These are phyloP conservation scores for Sporothrix curviconia DNA, from an alignment of 2,329 filamentous ascomycete species.

Conservation along the genomic window DNA sequence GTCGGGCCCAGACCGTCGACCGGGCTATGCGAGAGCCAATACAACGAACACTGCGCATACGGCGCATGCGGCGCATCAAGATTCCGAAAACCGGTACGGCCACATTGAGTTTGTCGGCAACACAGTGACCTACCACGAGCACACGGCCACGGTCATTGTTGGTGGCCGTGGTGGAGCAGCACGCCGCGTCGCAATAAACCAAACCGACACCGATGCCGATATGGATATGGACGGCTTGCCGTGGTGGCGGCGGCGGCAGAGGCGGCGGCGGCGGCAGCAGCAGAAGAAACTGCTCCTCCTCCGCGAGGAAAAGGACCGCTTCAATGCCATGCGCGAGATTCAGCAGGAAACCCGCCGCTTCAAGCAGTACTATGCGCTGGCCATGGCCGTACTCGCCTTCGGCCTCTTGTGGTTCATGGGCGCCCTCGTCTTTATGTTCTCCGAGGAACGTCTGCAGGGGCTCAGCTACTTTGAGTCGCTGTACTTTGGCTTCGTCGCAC, in stretches of 20 bases:
- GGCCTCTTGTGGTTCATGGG: constrained; percentile 59
- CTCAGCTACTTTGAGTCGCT: constrained; percentile 59
- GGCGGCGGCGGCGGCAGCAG: constrained; percentile 15
- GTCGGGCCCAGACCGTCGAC: neutral
- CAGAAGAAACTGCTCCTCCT: constrained; percentile 45
- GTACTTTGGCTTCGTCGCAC: constrained; percentile 63
- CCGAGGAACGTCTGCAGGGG: constrained; percentile 45
- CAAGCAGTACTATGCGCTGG: constrained; percentile 55
- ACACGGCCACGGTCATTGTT: constrained; percentile 14
- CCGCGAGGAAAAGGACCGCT: constrained; percentile 52
- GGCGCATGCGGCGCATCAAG: neutral
- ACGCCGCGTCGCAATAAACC: constrained; percentile 16
- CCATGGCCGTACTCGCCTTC: constrained; percentile 53
- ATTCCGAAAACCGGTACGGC: constrained; percentile 22
- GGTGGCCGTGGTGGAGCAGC: constrained; percentile 25
- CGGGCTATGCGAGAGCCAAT: neutral
- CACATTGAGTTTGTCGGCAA: constrained; percentile 29
- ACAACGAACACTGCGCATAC: neutral
- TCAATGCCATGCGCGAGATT: constrained; percentile 60
- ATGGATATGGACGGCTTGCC: neutral
- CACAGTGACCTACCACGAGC: constrained; percentile 29
- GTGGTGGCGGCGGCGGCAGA: constrained; percentile 16
- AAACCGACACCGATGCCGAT: constrained; percentile 22
- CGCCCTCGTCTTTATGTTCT: constrained; percentile 56
- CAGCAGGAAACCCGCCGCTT: constrained; percentile 53